Evolutionary conservation across 1,284 basidiomycete species (phyloP), one percentile per base, ranked within the genome.

Genomic region (Naganishia cerealis): DNA sequence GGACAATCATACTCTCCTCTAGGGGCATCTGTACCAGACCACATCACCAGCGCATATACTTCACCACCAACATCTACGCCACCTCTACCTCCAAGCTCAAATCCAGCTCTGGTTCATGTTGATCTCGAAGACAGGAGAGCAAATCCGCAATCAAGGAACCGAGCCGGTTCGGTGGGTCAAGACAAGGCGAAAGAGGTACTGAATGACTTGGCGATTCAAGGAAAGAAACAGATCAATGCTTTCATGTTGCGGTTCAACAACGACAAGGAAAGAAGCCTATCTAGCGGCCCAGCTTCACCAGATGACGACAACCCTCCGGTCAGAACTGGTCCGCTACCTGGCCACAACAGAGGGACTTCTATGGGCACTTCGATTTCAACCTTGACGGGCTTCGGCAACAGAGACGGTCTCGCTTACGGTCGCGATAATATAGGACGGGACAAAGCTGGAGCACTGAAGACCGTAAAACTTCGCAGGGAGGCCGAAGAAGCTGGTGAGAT

Each of bases 401-500:
- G 38, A 29, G 61, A 63, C 8, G 61, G 61, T 46, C 16, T 59
- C 61, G 46, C 57, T 33, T 59, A 57, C 66, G 26, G 67, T 26
- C 16, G 67, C 39, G 50, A 73, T 66, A 46, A 59, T 72, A 57
- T 73, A 66, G 67, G 67, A 24, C 36, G 61, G 29, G 59, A 42
- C 29, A 68, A 66, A 57, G 67, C 70, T 1, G 55, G 54, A 24
- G 70, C 70, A 5, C n/a, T 92, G 71, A 86, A 88, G 68, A 85
- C 86, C 40, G 89, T 91, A 40, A 88, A 89, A 66, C 86, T 89
- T 12, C 94, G 93, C 81, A 84, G 93, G 61, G 94, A 96, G 72
- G 89, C 90, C 2, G 94, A 95, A 58, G 92, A 95, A 78, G 92
- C 94, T 62, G 90, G 90, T 90, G 67, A 73, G 85, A 67, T 59